Percentiles rank a stretch among this genome's conserved stretches.
Conservation (phyloP, 2,329 filamentous ascomycete genomes). For the Thyridium curvatum region DNA sequence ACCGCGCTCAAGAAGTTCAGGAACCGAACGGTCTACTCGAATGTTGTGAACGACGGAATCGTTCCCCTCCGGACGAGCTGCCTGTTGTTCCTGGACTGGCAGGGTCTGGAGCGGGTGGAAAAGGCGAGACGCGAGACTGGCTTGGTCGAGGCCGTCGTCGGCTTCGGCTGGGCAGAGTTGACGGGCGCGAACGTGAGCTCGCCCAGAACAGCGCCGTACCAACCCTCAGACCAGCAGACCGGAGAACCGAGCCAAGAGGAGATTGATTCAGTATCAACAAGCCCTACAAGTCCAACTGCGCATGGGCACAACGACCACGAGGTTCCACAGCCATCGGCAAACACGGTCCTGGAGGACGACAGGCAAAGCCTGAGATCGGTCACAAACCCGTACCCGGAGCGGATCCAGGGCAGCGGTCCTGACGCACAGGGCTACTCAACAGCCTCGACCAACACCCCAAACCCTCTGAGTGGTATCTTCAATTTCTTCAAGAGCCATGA, state of each 20-base stretch:
- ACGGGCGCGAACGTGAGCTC: slow-evolving; percentile 60
- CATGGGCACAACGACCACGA: slow-evolving; percentile 36
- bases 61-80: slow-evolving; percentile 93
- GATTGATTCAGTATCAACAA: slow-evolving; percentile 22
- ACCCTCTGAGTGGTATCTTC: slow-evolving; percentile 58
- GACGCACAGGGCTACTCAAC: slow-evolving; percentile 17
- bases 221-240: slow-evolving; percentile 21
- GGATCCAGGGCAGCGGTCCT: slow-evolving; percentile 4
- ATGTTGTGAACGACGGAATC: slow-evolving; percentile 96
- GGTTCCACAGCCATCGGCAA: slow-evolving; percentile 64
- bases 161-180: slow-evolving; percentile 91
- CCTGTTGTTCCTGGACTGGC: slow-evolving; percentile 94
- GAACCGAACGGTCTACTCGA: slow-evolving; percentile 89
- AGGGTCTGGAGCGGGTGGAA: slow-evolving; percentile 84
- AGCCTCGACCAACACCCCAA: slow-evolving; percentile 31
- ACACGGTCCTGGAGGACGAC: slow-evolving; percentile 64
- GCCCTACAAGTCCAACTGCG: slow-evolving; percentile 24
- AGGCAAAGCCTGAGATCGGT: slow-evolving; percentile 47
- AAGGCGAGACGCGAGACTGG: slow-evolving; percentile 91
- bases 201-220: slow-evolving; percentile 37
- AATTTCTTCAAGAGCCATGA: slow-evolving; percentile 65
- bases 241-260: slow-evolving; percentile 9
- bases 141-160: slow-evolving; percentile 84
- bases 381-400: slow-evolving; percentile 23
- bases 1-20: slow-evolving; percentile 80